Evolutionary conservation across 371 early-diverging fungal genomes (phyloP).

Genomic region (Lichtheimia corymbifera): DNA sequence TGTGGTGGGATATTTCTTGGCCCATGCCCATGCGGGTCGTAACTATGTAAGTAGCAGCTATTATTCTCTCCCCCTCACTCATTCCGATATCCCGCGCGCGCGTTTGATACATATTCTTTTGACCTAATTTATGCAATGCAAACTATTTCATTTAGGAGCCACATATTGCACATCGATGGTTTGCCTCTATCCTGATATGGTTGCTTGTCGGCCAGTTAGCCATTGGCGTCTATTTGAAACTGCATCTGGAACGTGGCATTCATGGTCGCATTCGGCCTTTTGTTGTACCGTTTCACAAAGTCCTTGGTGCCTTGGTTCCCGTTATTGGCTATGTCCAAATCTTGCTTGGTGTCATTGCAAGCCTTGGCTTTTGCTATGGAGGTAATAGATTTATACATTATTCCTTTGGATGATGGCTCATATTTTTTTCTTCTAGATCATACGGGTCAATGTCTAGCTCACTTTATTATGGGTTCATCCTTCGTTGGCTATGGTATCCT

Average conservation of each 20-base stretch:
- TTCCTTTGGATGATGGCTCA: neutral
- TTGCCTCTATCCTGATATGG: constrained; percentile 63
- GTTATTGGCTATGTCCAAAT: constrained; percentile 66
- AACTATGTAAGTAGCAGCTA: constrained; percentile 47
- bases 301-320: constrained; percentile 51
- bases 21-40: constrained; percentile 63
- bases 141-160: constrained; percentile 32
- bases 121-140: neutral
- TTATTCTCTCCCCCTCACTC: too few relatives aligned
- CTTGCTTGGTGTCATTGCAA: constrained; percentile 66
- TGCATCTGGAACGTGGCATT: constrained; percentile 58
- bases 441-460: constrained; percentile 68
- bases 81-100: neutral
- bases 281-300: constrained; percentile 51
- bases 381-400: constrained; percentile 25
- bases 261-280: constrained; percentile 54
- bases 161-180: constrained; percentile 66
- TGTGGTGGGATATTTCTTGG: constrained; percentile 58
- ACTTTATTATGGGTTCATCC: constrained; percentile 74
- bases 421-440: constrained; percentile 30
- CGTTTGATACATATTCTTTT: neutral
- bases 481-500: constrained; percentile 69
- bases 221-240: constrained; percentile 58
- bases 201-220: constrained; percentile 47
- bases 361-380: constrained; percentile 64